Percentiles rank a stretch among this genome's conserved stretches.
These are phyloP conservation scores for Heliamphora pulchella DNA, from an alignment of 179 eudicot species.

Conservation along the genomic window DNA sequence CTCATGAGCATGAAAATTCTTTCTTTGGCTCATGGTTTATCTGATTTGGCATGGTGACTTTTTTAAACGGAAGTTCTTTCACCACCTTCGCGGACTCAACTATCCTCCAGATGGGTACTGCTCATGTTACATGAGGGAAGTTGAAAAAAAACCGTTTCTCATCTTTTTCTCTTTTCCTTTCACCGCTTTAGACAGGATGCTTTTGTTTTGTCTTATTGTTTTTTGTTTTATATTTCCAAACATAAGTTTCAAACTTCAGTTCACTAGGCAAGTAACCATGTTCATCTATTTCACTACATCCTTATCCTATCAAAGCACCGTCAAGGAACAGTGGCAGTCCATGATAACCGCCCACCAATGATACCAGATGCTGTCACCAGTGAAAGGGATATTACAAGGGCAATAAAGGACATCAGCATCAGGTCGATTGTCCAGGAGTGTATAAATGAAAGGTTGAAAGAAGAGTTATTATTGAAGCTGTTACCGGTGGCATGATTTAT, in stretches of 20 bases:
- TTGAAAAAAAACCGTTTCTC: not conserved
- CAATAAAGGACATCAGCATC: conserved; percentile 5
- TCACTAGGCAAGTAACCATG: not conserved
- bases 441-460: not conserved
- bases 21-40: not conserved
- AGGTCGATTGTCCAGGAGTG: not conserved
- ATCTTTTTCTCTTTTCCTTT: not conserved
- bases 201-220: too few relatives aligned
- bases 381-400: not conserved
- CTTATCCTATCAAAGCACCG: too few relatives aligned
- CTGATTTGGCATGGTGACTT: not conserved
- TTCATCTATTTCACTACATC: too few relatives aligned
- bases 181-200: not conserved
- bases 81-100: not conserved
- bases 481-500: not conserved
- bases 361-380: not conserved
- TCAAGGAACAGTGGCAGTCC: too few relatives aligned
- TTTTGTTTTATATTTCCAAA: not conserved
- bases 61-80: not conserved
- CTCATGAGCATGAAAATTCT: not conserved
- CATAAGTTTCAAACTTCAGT: not conserved
- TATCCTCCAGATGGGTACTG: not conserved
- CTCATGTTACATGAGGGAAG: not conserved
- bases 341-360: too few relatives aligned
- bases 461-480: not conserved